These are phyloP conservation scores for Leptodontidium sp. DNA, from an alignment of 2,329 filamentous ascomycete species.

Conservation along the genomic window DNA sequence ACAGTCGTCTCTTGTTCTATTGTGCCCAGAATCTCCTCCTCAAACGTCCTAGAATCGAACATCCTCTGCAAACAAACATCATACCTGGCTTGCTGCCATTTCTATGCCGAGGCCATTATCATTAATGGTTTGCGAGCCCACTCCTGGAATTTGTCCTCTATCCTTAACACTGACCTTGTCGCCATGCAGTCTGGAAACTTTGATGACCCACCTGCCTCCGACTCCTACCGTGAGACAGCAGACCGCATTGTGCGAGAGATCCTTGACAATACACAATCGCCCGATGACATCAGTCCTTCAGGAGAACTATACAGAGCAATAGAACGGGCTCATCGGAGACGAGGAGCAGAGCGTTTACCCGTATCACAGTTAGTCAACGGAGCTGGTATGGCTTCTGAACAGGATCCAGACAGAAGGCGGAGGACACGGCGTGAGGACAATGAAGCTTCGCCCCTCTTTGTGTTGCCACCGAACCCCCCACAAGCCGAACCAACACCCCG, in stretches of 20 bases:
- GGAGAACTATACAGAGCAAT: constrained; percentile 54
- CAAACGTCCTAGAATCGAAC: not conserved
- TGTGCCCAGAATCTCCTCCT: not conserved
- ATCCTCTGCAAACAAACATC: not conserved
- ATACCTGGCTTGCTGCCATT: constrained; percentile 20
- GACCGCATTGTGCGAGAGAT: constrained; percentile 50
- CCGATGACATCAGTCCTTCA: constrained; percentile 52
- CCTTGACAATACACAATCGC: constrained; percentile 47
- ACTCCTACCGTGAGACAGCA: constrained; percentile 41
- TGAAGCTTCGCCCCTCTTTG: constrained; percentile 40
- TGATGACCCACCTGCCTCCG: constrained; percentile 41
- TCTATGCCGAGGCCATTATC: constrained; percentile 38
- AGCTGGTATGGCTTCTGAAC: constrained; percentile 41
- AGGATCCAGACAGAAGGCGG: constrained; percentile 35
- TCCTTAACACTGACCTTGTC: constrained; percentile 20
- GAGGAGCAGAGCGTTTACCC: constrained; percentile 35
- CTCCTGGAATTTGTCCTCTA: constrained; percentile 16
- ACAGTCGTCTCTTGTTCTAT: constrained; percentile 4
- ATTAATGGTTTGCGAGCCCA: constrained; percentile 40
- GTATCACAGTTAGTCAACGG: constrained; percentile 37
- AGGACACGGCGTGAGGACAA: constrained; percentile 29
- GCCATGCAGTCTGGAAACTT: constrained; percentile 42
- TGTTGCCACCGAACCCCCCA: constrained; percentile 34
- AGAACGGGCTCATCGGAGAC: constrained; percentile 50
- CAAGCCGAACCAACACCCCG: constrained; percentile 26